These are phyloP conservation scores for Paracoccidioides brasiliensis DNA, from an alignment of 2,329 filamentous ascomycete species.

Conservation along the genomic window DNA sequence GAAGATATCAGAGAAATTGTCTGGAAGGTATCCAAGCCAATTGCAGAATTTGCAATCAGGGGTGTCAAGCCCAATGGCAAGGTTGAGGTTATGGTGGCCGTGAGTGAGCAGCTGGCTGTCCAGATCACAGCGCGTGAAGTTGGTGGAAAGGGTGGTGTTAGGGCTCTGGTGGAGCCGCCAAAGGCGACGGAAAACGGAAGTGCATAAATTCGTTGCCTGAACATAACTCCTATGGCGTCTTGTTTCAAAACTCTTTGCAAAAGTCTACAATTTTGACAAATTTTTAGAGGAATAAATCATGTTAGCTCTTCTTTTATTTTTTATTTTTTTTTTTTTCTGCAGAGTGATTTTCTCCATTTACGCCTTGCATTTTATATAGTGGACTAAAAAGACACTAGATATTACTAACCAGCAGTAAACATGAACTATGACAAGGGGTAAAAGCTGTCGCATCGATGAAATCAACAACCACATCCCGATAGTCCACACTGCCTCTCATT, in stretches of 20 bases:
- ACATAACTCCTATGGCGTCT: not conserved
- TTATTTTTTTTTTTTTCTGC: conserved; percentile 3
- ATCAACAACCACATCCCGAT: not conserved
- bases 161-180: conserved; percentile 43
- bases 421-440: too few species aligned
- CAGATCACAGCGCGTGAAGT: conserved; percentile 75
- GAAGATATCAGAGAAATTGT: conserved; percentile 82
- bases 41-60: conserved; percentile 76
- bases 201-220: conserved; percentile 9
- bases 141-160: conserved; percentile 71
- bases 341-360: not conserved
- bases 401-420: not conserved
- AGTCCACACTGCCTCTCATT: too few species aligned
- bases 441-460: not conserved
- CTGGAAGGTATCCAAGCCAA: conserved; percentile 71
- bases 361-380: not conserved
- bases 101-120: conserved; percentile 64
- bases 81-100: conserved; percentile 87
- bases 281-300: conserved; percentile 2
- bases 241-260: not conserved
- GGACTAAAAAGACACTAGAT: not conserved
- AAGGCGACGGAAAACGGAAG: conserved; percentile 23
- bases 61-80: conserved; percentile 78
- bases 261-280: too few species aligned
- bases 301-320: not conserved